These are phyloP conservation scores for Puccinia hordei DNA, from an alignment of 1,284 basidiomycete species.

Conservation along the genomic window DNA sequence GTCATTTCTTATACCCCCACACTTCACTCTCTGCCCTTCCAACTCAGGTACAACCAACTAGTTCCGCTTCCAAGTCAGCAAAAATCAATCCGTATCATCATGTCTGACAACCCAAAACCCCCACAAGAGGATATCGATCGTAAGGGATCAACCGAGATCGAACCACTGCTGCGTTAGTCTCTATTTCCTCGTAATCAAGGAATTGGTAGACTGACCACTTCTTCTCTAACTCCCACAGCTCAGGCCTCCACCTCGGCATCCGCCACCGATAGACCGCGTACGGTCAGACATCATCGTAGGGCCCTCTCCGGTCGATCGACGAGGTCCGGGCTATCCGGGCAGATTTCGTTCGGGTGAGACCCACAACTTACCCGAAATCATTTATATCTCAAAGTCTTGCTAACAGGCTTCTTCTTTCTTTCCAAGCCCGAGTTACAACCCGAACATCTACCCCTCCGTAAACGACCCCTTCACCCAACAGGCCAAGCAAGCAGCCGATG, in stretches of 20 bases:
- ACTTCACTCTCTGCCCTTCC: too few species aligned
- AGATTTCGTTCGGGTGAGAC: constrained; percentile 45
- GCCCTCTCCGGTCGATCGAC: constrained; percentile 39
- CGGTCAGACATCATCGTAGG: constrained; percentile 46
- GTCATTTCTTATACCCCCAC: too few species aligned
- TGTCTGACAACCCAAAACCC: background rate
- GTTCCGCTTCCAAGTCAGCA: too few species aligned
- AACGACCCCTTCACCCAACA: constrained; percentile 47
- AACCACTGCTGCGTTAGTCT: constrained; percentile 38
- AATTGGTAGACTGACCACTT: background rate
- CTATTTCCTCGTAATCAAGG: background rate
- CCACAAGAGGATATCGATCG: background rate
- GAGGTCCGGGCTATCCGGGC: constrained; percentile 22
- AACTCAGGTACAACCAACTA: too few species aligned
- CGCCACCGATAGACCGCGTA: constrained; percentile 26
- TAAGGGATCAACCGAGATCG: constrained; percentile 13
- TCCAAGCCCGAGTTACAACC: constrained; percentile 29
- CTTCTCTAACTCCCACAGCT: background rate
- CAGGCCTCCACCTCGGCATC: constrained; percentile 25
- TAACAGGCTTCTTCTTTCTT: background rate
- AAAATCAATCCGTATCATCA: constrained; percentile 11
- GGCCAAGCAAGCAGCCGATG: constrained; percentile 42
- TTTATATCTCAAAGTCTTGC: background rate
- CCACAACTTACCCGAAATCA: background rate
- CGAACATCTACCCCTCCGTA: constrained; percentile 39